Evolutionary conservation across 805 yeast species (phyloP), one percentile per base, ranked within the genome.

Genomic region (Monosporozyma solicola): DNA sequence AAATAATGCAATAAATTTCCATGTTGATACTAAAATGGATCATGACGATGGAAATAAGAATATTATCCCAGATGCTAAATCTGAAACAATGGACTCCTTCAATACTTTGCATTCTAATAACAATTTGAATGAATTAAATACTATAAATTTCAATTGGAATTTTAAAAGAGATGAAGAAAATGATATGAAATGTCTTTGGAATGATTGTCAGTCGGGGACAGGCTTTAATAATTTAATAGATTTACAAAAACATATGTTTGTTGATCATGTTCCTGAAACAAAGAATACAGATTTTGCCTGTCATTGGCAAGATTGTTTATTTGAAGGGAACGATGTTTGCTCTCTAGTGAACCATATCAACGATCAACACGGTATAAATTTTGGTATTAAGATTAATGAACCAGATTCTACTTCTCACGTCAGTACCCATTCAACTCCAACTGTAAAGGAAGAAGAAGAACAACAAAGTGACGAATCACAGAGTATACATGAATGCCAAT

Each of bases 231-330:
- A 71, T 33, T 57, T 74, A 7, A 55, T 69, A 3, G 73, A 72
- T 25, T 59, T 80, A 35, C 80, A 79, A 53, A 71, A 73, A 45
- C 90, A 85, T 63, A 59, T 84, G 24, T 69, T 75, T 41, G 74
- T 74, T 49, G 78, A 74, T 43, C 83, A 80, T 62, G 61, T 79
- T 7, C 59, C 70, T 15, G 61, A 67, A 2, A 3, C 15, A 15
- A 16, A 29, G 13, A 20, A 35, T 27, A 31, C 37, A 37, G 50
- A 50, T 33, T 33, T 31, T 16, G 8, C 44, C 2, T 90, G 97
- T 71, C 88, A 83, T 61, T 89, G 96, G 96, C 69, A 73, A 53
- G 76, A 82, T 51, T 90, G 97, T 74, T 70, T 77, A 45, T 87
- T 75, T 62, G 71, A 72, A 22, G 75, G 85, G 31, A 64, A 69